Conservation (phyloP, 495 filamentous ascomycete species). For the Amniculicola lignicola region DNA sequence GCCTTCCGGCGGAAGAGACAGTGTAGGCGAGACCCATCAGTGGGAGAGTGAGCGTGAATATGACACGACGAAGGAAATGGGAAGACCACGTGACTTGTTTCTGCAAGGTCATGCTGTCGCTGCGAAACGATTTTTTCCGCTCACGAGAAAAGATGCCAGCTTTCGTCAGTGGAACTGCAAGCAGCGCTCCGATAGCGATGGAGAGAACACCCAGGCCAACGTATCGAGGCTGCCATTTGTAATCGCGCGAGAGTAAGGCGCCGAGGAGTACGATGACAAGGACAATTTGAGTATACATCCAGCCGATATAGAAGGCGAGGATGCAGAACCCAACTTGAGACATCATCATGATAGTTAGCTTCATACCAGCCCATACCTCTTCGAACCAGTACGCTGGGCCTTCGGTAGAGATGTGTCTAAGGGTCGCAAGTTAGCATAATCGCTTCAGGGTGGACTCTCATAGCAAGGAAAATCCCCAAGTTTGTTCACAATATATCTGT, state of each 20-base stretch:
- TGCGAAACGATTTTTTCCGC: constrained; percentile 52
- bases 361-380: constrained; percentile 68
- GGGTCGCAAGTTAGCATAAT: too few species aligned
- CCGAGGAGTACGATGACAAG: constrained; percentile 67
- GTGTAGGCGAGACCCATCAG: constrained; percentile 64
- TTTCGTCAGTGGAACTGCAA: constrained; percentile 68
- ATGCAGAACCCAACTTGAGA: constrained; percentile 67
- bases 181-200: constrained; percentile 62
- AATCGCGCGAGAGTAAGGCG: constrained; percentile 61
- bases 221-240: constrained; percentile 57
- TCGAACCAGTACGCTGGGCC: constrained; percentile 72
- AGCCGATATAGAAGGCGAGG: constrained; percentile 68
- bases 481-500: too few species aligned
- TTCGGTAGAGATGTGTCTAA: constrained; percentile 62
- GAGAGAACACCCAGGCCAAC: constrained; percentile 62
- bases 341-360: constrained; percentile 63
- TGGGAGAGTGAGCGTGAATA: constrained; percentile 64
- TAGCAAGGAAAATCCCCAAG: too few species aligned
- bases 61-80: constrained; percentile 62
- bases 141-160: constrained; percentile 63
- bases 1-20: constrained; percentile 56
- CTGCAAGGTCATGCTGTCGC: constrained; percentile 59
- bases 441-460: too few species aligned
- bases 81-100: constrained; percentile 61
- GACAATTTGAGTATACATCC: constrained; percentile 72